Conservation (phyloP, 805 yeast species). For the Phaffomyces antillensis region DNA sequence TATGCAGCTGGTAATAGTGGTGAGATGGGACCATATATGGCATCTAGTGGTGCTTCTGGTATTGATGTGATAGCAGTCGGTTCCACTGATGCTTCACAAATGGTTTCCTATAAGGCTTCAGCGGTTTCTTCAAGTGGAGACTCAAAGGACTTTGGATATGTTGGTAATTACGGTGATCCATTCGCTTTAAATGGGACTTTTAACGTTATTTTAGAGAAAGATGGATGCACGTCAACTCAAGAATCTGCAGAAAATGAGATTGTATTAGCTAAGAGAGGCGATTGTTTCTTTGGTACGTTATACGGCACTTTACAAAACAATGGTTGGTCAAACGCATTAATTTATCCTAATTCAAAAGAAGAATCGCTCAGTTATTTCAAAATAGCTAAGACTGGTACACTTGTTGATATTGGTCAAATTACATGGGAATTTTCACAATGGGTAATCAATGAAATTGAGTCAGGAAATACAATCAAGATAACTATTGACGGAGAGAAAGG, state of each 20-base stretch:
- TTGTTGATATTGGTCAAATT: conserved; percentile 5
- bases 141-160: conserved; percentile 4
- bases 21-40: conserved; percentile 8
- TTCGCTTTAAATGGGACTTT: conserved; percentile 4
- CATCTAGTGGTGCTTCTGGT: conserved; percentile 11
- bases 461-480: conserved; percentile 5
- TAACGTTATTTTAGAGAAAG: conserved; percentile 1
- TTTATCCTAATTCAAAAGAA: neutral
- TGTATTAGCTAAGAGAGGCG: conserved; percentile 4
- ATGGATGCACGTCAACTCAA: conserved; percentile 5
- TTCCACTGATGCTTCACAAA: conserved; percentile 9
- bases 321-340: conserved; percentile 2
- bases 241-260: neutral
- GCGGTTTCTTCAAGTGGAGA: conserved; percentile 9
- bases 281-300: conserved; percentile 2
- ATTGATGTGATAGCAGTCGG: conserved; percentile 10
- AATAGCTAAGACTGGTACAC: neutral
- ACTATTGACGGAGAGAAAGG: neutral
- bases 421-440: conserved; percentile 9
- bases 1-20: conserved; percentile 17
- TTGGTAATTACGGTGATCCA: conserved; percentile 3
- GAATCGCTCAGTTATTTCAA: neutral
- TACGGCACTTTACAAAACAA: neutral
- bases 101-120: conserved; percentile 4
- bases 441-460: conserved; percentile 2